Base-by-base conservation (phyloP, 129 eudicot genomes). In the Lonicera japonica region DNA sequence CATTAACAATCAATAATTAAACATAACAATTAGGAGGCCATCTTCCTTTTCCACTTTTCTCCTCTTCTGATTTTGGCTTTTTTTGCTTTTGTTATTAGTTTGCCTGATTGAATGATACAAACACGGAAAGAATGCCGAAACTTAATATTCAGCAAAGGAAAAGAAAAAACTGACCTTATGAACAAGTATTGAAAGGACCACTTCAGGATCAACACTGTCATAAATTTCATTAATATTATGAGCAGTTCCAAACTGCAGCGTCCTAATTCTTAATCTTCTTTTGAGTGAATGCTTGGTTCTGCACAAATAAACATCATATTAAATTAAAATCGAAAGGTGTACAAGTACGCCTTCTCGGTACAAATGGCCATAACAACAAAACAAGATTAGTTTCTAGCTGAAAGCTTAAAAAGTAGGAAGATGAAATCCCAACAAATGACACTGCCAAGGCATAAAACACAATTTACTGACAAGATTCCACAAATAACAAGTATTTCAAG, bases 191-290 rank as follows among this genome's bases (percentile, higher is more conserved):
- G 99, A 87, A 19, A 92, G 90, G 52, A 92, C 86, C 70, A 78
- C 99, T 70, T 92, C 96, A 41, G 90, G 85, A 76, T 88, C 95
- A 43, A 92, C 96, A 69, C 86, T 81, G 38, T 92, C 99, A 69
- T 87, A 92, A 21, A 92, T 71, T 57, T 92, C 99, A 67, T 83
- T 87, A 59, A 92, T 84, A 73, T 80, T 85, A 34, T 69, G 88
- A 41, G 96, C 99, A 64, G 91, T 75, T 52, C 73, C 86, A 56
- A 78, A 85, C 56, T 84, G 95, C 82, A 92, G 41, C 24, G 99
- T 92, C 50, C 90, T 85, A 54, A 92, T 85, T 74, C 99, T 80
- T 41, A 92, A 84, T 70, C 99, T 79, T 81, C 99, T 83, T 68
- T 81, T 70, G 22, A 88, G 69, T 68, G 99, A 77, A 70, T 80